Evolutionary conservation across 352 stramenopile species (phyloP).

Genomic region (Phytophthora hibernalis): DNA sequence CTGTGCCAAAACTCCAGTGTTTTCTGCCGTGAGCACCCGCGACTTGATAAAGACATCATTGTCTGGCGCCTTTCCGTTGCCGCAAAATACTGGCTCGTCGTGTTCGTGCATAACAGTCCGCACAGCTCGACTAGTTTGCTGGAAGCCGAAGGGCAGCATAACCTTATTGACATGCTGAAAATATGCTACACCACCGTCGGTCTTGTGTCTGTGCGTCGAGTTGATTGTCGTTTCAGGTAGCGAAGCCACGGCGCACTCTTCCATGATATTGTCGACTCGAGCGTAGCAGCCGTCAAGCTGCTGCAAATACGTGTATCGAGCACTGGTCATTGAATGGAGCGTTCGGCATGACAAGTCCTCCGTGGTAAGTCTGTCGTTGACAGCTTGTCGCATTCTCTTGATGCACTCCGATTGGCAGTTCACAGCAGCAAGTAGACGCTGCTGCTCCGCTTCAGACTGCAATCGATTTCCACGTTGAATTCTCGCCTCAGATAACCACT

Average conservation of each 20-base stretch:
- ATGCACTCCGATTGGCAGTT: conserved; percentile 23
- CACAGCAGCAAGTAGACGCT: conserved; percentile 11
- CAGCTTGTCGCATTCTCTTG: conserved; percentile 3
- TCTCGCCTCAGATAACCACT: conserved; percentile 7
- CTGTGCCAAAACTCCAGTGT: conserved; percentile 5
- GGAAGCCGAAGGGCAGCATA: conserved; percentile 16
- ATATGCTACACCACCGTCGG: conserved; percentile 13
- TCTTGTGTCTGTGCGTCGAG: conserved; percentile 7
- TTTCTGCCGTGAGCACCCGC: conserved; percentile 12
- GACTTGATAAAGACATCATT: conserved; percentile 41
- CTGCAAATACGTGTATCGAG: conserved; percentile 25
- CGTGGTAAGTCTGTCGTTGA: not conserved
- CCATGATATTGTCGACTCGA: conserved; percentile 20
- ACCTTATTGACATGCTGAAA: conserved; percentile 30
- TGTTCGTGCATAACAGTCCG: conserved; percentile 13
- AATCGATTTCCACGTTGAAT: conserved; percentile 8
- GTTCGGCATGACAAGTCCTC: not conserved
- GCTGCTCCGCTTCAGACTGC: conserved; percentile 20
- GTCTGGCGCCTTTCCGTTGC: conserved; percentile 9
- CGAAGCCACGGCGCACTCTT: conserved; percentile 9
- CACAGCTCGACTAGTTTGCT: conserved; percentile 18
- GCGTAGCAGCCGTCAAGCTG: conserved; percentile 31
- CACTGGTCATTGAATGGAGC: conserved; percentile 3
- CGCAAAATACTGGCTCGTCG: conserved; percentile 1
- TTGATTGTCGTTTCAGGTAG: conserved; percentile 17